Base-by-base conservation (phyloP, 1,284 basidiomycete genomes). In the Ceratobasidium sp. region DNA sequence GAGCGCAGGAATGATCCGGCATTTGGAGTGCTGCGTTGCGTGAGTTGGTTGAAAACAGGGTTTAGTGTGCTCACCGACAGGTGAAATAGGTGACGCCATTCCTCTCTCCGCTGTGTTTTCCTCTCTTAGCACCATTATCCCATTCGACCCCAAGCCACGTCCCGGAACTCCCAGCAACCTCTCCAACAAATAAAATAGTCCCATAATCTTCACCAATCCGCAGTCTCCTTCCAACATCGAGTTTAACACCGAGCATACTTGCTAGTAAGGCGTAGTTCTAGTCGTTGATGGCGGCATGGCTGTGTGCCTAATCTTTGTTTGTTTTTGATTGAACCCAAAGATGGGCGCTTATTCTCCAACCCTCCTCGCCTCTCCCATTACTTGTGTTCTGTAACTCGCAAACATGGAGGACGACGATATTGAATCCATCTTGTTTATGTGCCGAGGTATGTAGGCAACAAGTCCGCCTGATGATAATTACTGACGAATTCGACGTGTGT, bases 71-170 rank as follows among this genome's bases (percentile, higher is more conserved):
- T 84, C 82, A 94, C 93, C 86, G 83, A 83, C 92, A 93, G 61
- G 83, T 80, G 81, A 98, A 99, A 82, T 98, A 96, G 43, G 85
- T 86, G 73, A 84, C 87, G 43, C 90, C 92, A 77, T 93, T 89
- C 81, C 37, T 49, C 1, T 73, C 59, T 9, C 71, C 71, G 16
- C 49, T 73, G 34, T 73, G 71, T 34, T 73, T 73, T 6, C 71
- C 71, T 29, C 71, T 49, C 16, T 92, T 93, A 74, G 85, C 81
- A 13, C 97, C 97, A 78, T 95, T 90, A 79, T 99, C 97, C 94
- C 96, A 99, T 83, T 98, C 96, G 65, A 98, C 87, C 14, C 97
- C 97, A 4, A 96, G 86, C 96, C 97, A 99, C 16, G 83, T 78
- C 11, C 92, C 93, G 8, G 82, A 80, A 0, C 92, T 89, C 22